Conservation (phyloP, 257 asterid genomes). For the Solanum sejunctum region DNA sequence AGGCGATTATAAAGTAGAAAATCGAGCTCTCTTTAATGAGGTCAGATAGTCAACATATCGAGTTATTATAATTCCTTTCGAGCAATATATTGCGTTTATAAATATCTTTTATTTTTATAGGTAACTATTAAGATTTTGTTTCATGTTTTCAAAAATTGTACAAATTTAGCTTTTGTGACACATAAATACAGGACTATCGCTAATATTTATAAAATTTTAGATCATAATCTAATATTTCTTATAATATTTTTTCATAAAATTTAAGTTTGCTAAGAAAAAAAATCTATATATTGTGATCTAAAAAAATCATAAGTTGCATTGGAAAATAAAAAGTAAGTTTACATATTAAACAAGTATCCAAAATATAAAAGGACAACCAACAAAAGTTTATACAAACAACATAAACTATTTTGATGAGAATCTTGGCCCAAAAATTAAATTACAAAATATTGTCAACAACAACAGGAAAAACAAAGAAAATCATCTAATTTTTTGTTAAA, state of each 20-base stretch:
- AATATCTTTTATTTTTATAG: neutral
- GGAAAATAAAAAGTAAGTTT: neutral
- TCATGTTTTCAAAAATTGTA: neutral
- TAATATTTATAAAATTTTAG: too few relatives aligned
- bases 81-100: neutral
- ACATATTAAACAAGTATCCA: too few relatives aligned
- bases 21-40: rapidly evolving
- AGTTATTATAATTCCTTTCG: neutral
- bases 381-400: neutral
- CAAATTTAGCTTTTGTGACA: neutral
- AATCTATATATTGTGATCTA: neutral
- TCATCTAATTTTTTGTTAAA: too few relatives aligned
- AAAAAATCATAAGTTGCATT: neutral
- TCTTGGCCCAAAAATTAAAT: too few relatives aligned
- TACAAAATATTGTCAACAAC: too few relatives aligned
- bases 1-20: too few relatives aligned
- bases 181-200: too few relatives aligned
- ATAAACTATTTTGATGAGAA: too few relatives aligned
- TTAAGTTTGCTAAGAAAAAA: neutral
- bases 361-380: neutral
- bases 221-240: neutral
- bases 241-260: neutral
- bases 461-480: too few relatives aligned
- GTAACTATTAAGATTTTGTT: neutral
- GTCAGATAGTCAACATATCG: neutral